Base-by-base conservation (phyloP, 331 rosid genomes). In the Acacia pycnantha region DNA sequence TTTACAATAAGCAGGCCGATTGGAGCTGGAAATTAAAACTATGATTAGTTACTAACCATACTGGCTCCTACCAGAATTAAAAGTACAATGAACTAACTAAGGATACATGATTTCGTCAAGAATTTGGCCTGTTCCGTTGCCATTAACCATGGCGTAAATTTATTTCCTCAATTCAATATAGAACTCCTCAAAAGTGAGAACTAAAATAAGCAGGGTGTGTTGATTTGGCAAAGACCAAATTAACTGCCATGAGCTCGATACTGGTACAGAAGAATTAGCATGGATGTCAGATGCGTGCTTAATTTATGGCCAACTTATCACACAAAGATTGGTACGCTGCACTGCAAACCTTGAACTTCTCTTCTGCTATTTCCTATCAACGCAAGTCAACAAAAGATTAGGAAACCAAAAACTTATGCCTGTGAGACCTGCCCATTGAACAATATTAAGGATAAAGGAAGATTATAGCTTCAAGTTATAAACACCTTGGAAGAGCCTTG, bases 291-390 rank as follows among this genome's bases (percentile, higher is more conserved):
- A 61, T 40, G 83, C 70, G 15, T 62, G 74, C 81, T 94, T 64
- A 88, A 59, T 82, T 82, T 83, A 84, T 77, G 4, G 69, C 88
- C 76, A 94, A 78, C 84, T 88, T 92, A 79, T 88, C 87, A 40
- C 97, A 92, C 84, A 94, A 35, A 12, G 93, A 86, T 79, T 90
- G 92, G 82, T 94, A 90, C 48, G 98, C 98, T 8, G 93, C 88
- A 31, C 95, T 90, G 84, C 98, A 94, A 43, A 67, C 85, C 87
- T 94, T 90, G 93, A 92, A 92, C 81, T 90, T 92, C 87, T 94
- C 98, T 88, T 94, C 97, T 6, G 95, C 98, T 21, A 84, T 71
- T 43, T 35, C 91, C 95, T 90, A 84, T 70, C 47, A 76, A 69
- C 8, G 14, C n/a, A 54, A 66, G 70, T 68, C 3, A 77, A 37